These are phyloP conservation scores for Uncinocarpus reesii DNA, from an alignment of 2,329 filamentous ascomycete species.

Conservation along the genomic window DNA sequence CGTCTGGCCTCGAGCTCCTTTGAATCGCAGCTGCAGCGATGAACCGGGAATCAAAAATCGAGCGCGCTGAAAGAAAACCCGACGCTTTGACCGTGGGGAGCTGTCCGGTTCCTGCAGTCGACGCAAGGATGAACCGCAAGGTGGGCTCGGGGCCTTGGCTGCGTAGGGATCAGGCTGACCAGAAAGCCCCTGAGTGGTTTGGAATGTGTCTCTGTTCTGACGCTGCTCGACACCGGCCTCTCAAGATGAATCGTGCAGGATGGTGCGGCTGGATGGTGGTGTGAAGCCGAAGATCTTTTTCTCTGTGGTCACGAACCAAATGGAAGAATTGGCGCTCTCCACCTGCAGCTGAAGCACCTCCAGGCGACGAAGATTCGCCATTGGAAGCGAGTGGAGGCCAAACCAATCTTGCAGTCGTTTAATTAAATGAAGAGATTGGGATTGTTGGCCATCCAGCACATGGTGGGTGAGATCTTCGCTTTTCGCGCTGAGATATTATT, in stretches of 20 bases:
- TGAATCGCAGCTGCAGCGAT: not conserved
- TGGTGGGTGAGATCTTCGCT: too few relatives aligned
- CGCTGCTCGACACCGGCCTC: too few relatives aligned
- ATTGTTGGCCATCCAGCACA: too few relatives aligned
- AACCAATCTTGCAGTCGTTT: not conserved
- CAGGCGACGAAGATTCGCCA: too few relatives aligned
- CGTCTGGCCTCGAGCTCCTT: too few relatives aligned
- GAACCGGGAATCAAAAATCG: not conserved
- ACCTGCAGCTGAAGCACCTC: too few relatives aligned
- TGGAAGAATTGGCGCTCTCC: not conserved
- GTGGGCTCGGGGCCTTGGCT: constrained; percentile 1
- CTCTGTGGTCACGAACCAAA: not conserved
- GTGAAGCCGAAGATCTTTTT: not conserved
- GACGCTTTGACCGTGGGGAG: not conserved
- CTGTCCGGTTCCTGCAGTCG: not conserved
- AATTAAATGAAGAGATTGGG: too few relatives aligned
- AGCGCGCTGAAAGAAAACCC: not conserved
- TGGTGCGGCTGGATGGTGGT: not conserved
- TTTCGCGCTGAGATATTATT: too few relatives aligned
- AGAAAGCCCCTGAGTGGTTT: not conserved
- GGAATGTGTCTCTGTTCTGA: not conserved
- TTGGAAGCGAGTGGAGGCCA: not conserved
- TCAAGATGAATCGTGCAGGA: too few relatives aligned
- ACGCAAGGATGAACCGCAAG: not conserved
- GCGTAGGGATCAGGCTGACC: not conserved